Conservation (phyloP, 176 grass and related monocot genomes). For the Paspalum vaginatum region DNA sequence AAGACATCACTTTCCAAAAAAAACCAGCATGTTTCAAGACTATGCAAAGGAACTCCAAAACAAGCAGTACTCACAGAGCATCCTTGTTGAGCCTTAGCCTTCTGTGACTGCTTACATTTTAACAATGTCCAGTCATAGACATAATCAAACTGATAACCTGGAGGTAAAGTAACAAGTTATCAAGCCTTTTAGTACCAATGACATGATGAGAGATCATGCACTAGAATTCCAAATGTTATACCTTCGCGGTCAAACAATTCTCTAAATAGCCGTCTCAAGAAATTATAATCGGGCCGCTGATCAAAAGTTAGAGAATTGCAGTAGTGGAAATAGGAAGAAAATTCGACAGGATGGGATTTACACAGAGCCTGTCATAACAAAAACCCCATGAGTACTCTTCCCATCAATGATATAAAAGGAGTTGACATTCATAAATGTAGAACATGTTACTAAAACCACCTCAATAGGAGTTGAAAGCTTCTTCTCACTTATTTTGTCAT, state of each 20-base stretch:
- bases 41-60: not conserved
- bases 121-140: constrained; percentile 68
- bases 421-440: constrained; percentile 14
- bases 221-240: constrained; percentile 36
- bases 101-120: constrained; percentile 68
- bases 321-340: constrained; percentile 71
- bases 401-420: constrained; percentile 23
- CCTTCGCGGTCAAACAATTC: constrained; percentile 67
- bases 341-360: constrained; percentile 65
- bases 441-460: constrained; percentile 42
- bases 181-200: not conserved
- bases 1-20: constrained; percentile 24
- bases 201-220: constrained; percentile 17
- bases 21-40: not conserved
- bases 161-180: constrained; percentile 26
- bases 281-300: constrained; percentile 65
- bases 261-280: constrained; percentile 57
- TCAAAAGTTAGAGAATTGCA: constrained; percentile 69
- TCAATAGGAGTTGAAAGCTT: constrained; percentile 75
- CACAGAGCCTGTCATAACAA: constrained; percentile 57
- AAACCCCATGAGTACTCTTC: constrained; percentile 9
- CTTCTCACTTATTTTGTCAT: constrained; percentile 82
- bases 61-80: constrained; percentile 29
- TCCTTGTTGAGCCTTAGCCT: constrained; percentile 57
- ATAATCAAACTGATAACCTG: constrained; percentile 70